Evolutionary conservation across 805 yeast species (phyloP).

Genomic region (Suhomyces faveliae): DNA sequence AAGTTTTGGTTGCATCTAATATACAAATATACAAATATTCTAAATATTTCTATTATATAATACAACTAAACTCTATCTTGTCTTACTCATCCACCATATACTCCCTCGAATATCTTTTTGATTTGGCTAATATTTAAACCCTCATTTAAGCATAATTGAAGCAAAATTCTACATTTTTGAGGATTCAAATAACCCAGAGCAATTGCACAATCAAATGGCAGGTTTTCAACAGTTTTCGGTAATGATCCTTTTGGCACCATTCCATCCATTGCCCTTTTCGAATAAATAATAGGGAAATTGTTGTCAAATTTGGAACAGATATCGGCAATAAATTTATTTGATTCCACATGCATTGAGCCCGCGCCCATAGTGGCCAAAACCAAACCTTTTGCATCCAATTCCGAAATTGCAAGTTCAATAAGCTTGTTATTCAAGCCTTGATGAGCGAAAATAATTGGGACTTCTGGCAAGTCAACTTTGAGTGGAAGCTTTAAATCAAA

Average conservation of each 20-base stretch:
- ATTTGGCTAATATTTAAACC: slow-evolving; percentile 39
- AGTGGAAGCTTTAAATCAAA: slow-evolving; percentile 32
- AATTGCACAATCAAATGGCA: slow-evolving; percentile 39
- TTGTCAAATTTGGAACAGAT: slow-evolving; percentile 22
- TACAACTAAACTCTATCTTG: too few relatives aligned
- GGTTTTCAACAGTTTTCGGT: slow-evolving; percentile 18
- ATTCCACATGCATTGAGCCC: slow-evolving; percentile 55
- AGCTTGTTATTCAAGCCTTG: slow-evolving; percentile 56
- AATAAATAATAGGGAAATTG: slow-evolving; percentile 56
- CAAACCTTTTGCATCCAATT: slow-evolving; percentile 49
- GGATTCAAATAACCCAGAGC: slow-evolving; percentile 69
- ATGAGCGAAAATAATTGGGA: slow-evolving; percentile 58
- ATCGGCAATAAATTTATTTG: slow-evolving; percentile 44
- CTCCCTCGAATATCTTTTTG: slow-evolving; percentile 47
- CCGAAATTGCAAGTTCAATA: slow-evolving; percentile 46
- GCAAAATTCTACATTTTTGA: slow-evolving; percentile 57
- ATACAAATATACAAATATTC: neutral
- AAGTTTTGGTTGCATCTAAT: neutral
- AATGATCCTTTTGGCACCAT: slow-evolving; percentile 57
- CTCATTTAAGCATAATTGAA: slow-evolving; percentile 54
- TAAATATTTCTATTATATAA: too few relatives aligned
- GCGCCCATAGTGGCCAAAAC: slow-evolving; percentile 73
- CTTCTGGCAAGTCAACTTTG: slow-evolving; percentile 38
- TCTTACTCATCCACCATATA: slow-evolving; percentile 29
- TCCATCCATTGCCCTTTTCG: slow-evolving; percentile 70